Base-by-base conservation (phyloP, 805 yeast species). In the Monosporozyma unispora region DNA sequence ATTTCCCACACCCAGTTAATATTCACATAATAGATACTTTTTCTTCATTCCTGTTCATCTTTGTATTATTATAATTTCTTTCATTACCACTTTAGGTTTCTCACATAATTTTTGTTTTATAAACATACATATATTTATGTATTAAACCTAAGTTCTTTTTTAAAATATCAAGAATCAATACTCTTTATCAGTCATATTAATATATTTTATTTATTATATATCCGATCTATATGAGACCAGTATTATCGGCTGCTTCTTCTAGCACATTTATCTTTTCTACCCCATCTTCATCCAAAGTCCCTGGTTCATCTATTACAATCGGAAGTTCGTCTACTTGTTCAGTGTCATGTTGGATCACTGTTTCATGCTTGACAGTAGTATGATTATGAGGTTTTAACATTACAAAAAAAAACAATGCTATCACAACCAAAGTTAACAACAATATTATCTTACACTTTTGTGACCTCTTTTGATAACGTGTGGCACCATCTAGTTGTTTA, bases 361-460 rank as follows among this genome's bases (percentile, higher is more conserved):
- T 38, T 39, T 43, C 47, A 38, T 50, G 47, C 39, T 46, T 49
- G 9, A 40, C 43, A 9, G 39, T 27, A 7, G 51, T 48, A 18
- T 48, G 23, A 39, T 50, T 48, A 52, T 62, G 69, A 0, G 90
- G 90, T 58, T 81, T 84, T 51, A 87, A 74, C 55, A 89, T 67
- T 3, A 90, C 79, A 14, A 88, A 63, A 54, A 89, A 76, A 43
- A 89, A 70, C 48, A 88, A 70, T 3, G 86, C 82, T 31, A 88
- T 69, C 21, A 88, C 91, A 22, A 89, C 64, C 48, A 91, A 72
- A 4, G 81, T 69, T 52, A 93, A 67, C 45, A 91, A 74, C 38
- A 91, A 73, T 11, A 91, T 90, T 37, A 91, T 68, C 64, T 88
- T 89, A 69, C 98, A 93, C 66, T 90, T 93, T 51, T 88, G 87